Percentiles rank a stretch among this genome's conserved stretches.
These are phyloP conservation scores for Sabuloglossum arenarium DNA, from an alignment of 495 filamentous ascomycete species.

Conservation along the genomic window DNA sequence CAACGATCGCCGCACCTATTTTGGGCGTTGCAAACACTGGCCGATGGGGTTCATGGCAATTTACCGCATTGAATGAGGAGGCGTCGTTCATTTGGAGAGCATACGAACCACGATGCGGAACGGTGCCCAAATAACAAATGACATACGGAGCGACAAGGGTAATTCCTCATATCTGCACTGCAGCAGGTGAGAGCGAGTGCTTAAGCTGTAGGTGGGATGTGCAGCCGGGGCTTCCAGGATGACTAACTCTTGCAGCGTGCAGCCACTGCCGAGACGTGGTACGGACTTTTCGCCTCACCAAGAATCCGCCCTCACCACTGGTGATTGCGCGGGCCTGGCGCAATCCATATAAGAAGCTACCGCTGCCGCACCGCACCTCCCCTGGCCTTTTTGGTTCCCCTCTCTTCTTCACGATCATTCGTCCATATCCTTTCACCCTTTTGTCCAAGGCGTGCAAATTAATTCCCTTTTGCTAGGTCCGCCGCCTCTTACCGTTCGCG, in stretches of 20 bases:
- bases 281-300: neutral
- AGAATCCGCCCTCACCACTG: neutral
- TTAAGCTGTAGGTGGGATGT: neutral
- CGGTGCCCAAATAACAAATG: neutral
- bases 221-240: neutral
- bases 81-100: neutral
- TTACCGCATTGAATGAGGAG: neutral
- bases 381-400: slow-evolving; percentile 9
- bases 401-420: slow-evolving; percentile 18
- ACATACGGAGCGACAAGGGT: neutral
- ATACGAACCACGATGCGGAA: neutral
- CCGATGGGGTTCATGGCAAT: neutral
- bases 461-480: slow-evolving; percentile 37
- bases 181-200: neutral
- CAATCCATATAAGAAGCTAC: neutral
- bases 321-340: neutral
- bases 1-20: no score
- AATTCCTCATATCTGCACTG: neutral
- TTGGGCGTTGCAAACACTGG: no score
- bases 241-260: neutral
- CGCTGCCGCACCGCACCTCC: neutral
- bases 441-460: slow-evolving; percentile 28
- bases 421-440: slow-evolving; percentile 16
- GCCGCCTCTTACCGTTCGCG: slow-evolving; percentile 16
- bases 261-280: neutral